Evolutionary conservation across 202 grass and related monocot species (phyloP).

Genomic region (Panicum virgatum): DNA sequence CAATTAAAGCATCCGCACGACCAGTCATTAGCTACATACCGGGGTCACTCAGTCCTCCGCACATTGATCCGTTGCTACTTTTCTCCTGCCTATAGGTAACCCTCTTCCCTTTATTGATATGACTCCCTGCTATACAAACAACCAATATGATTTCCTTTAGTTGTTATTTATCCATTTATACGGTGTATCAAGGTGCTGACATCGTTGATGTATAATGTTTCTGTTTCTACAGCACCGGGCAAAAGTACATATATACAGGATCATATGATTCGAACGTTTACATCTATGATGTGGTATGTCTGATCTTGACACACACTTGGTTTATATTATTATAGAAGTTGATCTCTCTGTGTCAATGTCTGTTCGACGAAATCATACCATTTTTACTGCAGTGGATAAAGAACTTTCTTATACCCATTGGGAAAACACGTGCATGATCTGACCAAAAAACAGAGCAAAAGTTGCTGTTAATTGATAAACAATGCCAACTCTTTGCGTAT

Average conservation of each 20-base stretch:
- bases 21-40: constrained; percentile 82
- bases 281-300: constrained; percentile 85
- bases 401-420: background rate
- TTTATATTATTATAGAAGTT: background rate
- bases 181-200: constrained; percentile 9
- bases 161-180: constrained; percentile 15
- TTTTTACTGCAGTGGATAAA: background rate
- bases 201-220: constrained; percentile 19
- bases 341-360: background rate
- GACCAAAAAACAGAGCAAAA: background rate
- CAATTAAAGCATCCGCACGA: constrained; percentile 73
- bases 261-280: constrained; percentile 67
- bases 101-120: background rate
- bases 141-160: background rate
- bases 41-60: constrained; percentile 75
- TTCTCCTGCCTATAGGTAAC: constrained; percentile 70
- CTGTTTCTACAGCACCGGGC: constrained; percentile 67
- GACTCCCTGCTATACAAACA: background rate
- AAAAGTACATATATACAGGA: constrained; percentile 91
- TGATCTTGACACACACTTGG: background rate
- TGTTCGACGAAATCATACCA: background rate
- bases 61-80: constrained; percentile 94
- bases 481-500: background rate
- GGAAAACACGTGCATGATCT: background rate
- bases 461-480: background rate